A percentile compares a stretch with the other conserved stretches of the same genome.
Conservation (phyloP, 148 eudicot species). For the Amaranthus cruentus region DNA sequence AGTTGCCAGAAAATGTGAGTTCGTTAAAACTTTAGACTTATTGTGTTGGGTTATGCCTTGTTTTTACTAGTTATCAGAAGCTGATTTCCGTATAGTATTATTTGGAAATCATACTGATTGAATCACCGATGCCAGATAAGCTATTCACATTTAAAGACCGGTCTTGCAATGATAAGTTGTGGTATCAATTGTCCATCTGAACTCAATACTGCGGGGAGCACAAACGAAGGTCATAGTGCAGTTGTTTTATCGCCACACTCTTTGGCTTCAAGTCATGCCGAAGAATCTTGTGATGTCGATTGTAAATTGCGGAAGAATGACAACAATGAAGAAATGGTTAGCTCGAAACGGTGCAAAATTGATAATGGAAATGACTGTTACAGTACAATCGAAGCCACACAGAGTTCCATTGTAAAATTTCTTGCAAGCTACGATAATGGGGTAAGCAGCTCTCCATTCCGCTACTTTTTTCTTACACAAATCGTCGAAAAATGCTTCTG, state of each 20-base stretch:
- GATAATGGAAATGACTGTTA: constrained; percentile 26
- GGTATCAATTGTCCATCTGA: constrained; percentile 35
- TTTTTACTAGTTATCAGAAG: not conserved
- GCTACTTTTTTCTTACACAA: not conserved
- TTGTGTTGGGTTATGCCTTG: not conserved
- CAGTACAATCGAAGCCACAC: constrained; percentile 38
- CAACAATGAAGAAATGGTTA: constrained; percentile 14
- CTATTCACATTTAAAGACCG: constrained; percentile 52
- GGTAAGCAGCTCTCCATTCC: constrained; percentile 33
- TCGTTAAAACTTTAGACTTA: not conserved
- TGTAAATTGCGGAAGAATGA: constrained; percentile 7
- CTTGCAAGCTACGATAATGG: constrained; percentile 46
- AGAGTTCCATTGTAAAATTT: constrained; percentile 41
- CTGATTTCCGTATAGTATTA: not conserved
- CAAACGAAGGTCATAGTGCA: constrained; percentile 24
- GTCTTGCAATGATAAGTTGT: constrained; percentile 49
- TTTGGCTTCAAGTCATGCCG: constrained; percentile 10
- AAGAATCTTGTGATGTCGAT: constrained; percentile 20
- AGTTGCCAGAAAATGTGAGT: constrained; percentile 74
- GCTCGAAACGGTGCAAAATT: constrained; percentile 48
- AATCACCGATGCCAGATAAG: constrained; percentile 36
- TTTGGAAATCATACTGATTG: not conserved
- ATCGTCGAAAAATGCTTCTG: not conserved
- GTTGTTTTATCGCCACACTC: constrained; percentile 20
- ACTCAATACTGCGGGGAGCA: constrained; percentile 11